Percentiles rank a stretch among this genome's conserved stretches.
These are phyloP conservation scores for Aspergillus fumigatus DNA, from an alignment of 2,329 filamentous ascomycete species.

Conservation along the genomic window DNA sequence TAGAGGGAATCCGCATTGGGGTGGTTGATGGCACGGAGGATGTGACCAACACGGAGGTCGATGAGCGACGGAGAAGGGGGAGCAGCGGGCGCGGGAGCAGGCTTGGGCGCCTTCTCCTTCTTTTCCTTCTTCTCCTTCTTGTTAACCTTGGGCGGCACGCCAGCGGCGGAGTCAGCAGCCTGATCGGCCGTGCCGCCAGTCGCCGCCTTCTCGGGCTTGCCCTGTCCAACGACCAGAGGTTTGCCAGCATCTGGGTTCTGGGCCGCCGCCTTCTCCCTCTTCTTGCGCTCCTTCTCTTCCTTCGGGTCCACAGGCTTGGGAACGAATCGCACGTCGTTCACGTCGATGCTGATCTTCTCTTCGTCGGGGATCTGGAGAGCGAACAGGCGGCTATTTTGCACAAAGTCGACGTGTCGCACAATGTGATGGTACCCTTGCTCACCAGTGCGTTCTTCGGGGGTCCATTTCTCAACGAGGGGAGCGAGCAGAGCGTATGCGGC, in stretches of 20 bases:
- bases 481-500: slow-evolving; percentile 76
- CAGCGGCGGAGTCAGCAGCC: slow-evolving; percentile 35
- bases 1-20: slow-evolving; percentile 94
- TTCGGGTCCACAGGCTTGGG: slow-evolving; percentile 87
- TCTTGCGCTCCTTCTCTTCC: slow-evolving; percentile 92
- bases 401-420: slow-evolving; percentile 86
- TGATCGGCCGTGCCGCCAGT: slow-evolving; percentile 50
- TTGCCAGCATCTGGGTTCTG: slow-evolving; percentile 27
- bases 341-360: slow-evolving; percentile 75
- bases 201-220: slow-evolving; percentile 39
- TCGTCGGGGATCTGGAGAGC: slow-evolving; percentile 63
- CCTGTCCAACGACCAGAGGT: slow-evolving; percentile 36
- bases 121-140: slow-evolving; percentile 56
- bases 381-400: slow-evolving; percentile 77
- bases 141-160: slow-evolving; percentile 41
- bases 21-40: slow-evolving; percentile 91
- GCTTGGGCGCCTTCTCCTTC: slow-evolving; percentile 83
- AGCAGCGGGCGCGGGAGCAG: slow-evolving; percentile 62
- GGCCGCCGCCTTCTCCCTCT: slow-evolving; percentile 77
- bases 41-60: slow-evolving; percentile 93
- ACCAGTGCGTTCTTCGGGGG: slow-evolving; percentile 79
- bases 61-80: slow-evolving; percentile 81
- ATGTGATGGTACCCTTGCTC: slow-evolving; percentile 86
- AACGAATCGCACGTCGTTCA: slow-evolving; percentile 75
- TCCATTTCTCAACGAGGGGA: slow-evolving; percentile 73